These are phyloP conservation scores for Trichoderma asperelloides DNA, from an alignment of 495 filamentous ascomycete genomes.

Conservation along the genomic window DNA sequence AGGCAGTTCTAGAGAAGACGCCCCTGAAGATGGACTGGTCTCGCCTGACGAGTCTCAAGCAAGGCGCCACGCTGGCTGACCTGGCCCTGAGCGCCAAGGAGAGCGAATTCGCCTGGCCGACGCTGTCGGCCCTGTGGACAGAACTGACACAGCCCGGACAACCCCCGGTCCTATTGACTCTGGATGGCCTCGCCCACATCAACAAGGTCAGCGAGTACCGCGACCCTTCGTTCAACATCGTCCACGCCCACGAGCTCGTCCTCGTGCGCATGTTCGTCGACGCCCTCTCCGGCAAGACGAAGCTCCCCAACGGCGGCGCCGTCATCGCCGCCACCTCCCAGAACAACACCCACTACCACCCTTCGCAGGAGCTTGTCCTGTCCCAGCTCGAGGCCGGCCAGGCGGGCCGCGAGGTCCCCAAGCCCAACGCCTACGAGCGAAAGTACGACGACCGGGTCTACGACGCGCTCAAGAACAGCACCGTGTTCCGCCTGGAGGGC, in stretches of 20 bases:
- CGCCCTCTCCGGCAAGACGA: slow-evolving; percentile 48
- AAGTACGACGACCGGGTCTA: slow-evolving; percentile 59
- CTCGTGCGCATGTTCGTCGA: slow-evolving; percentile 68
- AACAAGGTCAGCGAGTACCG: slow-evolving; percentile 70
- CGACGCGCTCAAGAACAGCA: slow-evolving; percentile 44
- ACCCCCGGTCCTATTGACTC: slow-evolving; percentile 67
- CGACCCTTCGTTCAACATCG: slow-evolving; percentile 51
- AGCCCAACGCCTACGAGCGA: slow-evolving; percentile 51
- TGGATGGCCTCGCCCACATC: slow-evolving; percentile 73
- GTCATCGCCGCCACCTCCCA: slow-evolving; percentile 64
- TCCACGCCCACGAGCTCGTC: slow-evolving; percentile 81
- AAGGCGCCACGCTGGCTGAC: slow-evolving; percentile 54
- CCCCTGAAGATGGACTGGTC: slow-evolving; percentile 49
- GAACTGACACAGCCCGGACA: slow-evolving; percentile 63
- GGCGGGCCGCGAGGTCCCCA: slow-evolving; percentile 36
- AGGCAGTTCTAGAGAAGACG: slow-evolving; percentile 49
- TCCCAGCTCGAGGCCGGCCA: slow-evolving; percentile 39
- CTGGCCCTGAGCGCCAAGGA: slow-evolving; percentile 67
- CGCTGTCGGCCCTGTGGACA: slow-evolving; percentile 72
- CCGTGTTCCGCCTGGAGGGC: slow-evolving; percentile 47
- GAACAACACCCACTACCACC: slow-evolving; percentile 52
- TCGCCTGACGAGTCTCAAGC: slow-evolving; percentile 34
- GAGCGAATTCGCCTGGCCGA: slow-evolving; percentile 63
- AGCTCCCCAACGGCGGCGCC: slow-evolving; percentile 68
- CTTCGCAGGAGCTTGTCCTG: slow-evolving; percentile 58